Evolutionary conservation across 2,329 filamentous ascomycete species (phyloP).

Genomic region (Xylariaceae sp.): DNA sequence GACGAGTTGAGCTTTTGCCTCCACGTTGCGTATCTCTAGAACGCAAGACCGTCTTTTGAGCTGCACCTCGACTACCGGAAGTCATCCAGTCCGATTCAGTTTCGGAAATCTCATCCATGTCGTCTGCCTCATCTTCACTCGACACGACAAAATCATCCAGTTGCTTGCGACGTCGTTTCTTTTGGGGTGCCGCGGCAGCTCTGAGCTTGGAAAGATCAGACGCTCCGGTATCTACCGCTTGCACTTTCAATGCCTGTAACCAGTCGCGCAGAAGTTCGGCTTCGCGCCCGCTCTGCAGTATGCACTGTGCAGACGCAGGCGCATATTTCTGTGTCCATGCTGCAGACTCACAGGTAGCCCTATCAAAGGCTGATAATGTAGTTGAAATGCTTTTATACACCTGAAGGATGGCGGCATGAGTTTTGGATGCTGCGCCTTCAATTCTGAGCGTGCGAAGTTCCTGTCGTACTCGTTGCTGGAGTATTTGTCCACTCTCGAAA

Average conservation of each 20-base stretch:
- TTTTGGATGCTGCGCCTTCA: constrained; percentile 11
- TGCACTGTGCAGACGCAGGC: constrained; percentile 62
- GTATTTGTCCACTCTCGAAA: constrained; percentile 54
- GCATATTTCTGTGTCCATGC: constrained; percentile 85
- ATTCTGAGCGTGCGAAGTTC: constrained; percentile 39
- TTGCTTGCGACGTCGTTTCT: constrained; percentile 68
- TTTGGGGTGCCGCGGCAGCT: constrained; percentile 38
- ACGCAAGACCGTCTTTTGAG: constrained; percentile 53
- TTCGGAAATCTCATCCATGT: constrained; percentile 66
- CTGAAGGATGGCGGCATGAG: constrained; percentile 56
- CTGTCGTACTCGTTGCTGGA: constrained; percentile 46
- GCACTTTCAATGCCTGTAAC: constrained; percentile 72
- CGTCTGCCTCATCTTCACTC: constrained; percentile 69
- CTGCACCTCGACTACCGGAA: constrained; percentile 33
- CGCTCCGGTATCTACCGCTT: constrained; percentile 65
- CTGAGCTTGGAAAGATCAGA: constrained; percentile 35
- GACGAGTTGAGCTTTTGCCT: constrained; percentile 42
- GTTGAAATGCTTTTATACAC: constrained; percentile 58
- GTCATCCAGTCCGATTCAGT: constrained; percentile 48
- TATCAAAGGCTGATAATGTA: constrained; percentile 75
- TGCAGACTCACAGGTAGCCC: constrained; percentile 65
- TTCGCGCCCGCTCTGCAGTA: constrained; percentile 73
- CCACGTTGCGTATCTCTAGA: constrained; percentile 25
- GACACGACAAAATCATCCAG: constrained; percentile 77
- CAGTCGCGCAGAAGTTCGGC: constrained; percentile 71